These are phyloP conservation scores for Phaeomoniella chlamydospora DNA, from an alignment of 2,329 filamentous ascomycete genomes.

Conservation along the genomic window DNA sequence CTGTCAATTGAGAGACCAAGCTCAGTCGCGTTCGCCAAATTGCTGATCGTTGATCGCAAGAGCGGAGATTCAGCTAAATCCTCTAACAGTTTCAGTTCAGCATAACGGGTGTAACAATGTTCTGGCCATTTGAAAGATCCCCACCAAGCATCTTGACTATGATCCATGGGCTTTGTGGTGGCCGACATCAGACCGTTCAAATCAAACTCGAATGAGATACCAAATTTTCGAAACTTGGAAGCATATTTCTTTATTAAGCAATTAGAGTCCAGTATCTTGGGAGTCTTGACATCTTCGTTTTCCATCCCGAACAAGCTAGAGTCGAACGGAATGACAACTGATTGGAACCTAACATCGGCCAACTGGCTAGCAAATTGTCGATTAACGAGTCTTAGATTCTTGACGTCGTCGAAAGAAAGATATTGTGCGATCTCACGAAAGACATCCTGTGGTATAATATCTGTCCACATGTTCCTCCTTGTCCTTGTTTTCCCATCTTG, in stretches of 20 bases:
- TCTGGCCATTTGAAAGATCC: slow-evolving; percentile 52
- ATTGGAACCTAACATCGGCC: slow-evolving; percentile 43
- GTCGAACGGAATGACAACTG: slow-evolving; percentile 51
- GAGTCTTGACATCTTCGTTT: slow-evolving; percentile 9
- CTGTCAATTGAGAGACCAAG: slow-evolving; percentile 55
- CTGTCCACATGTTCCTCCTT: too few relatives aligned
- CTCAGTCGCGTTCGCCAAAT: slow-evolving; percentile 40
- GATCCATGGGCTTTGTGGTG: slow-evolving; percentile 40
- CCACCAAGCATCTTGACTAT: slow-evolving; percentile 44
- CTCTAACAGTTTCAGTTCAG: slow-evolving; percentile 45
- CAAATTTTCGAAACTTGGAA: slow-evolving; percentile 48
- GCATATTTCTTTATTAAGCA: slow-evolving; percentile 48
- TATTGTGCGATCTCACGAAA: slow-evolving; percentile 42
- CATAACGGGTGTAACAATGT: slow-evolving; percentile 43
- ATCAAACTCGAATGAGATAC: slow-evolving; percentile 54
- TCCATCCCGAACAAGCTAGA: slow-evolving; percentile 37
- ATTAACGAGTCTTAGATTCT: slow-evolving; percentile 46
- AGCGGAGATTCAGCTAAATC: slow-evolving; percentile 38
- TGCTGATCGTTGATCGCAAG: slow-evolving; percentile 36
- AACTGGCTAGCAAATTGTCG: slow-evolving; percentile 44
- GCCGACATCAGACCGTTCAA: slow-evolving; percentile 28
- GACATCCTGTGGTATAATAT: slow-evolving; percentile 44
- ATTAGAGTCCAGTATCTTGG: slow-evolving; percentile 27
- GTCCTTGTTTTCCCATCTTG: too few relatives aligned
- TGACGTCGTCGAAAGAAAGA: slow-evolving; percentile 43